Conservation (phyloP, 108 stramenopile species). For the Skeletonema marinoi region DNA sequence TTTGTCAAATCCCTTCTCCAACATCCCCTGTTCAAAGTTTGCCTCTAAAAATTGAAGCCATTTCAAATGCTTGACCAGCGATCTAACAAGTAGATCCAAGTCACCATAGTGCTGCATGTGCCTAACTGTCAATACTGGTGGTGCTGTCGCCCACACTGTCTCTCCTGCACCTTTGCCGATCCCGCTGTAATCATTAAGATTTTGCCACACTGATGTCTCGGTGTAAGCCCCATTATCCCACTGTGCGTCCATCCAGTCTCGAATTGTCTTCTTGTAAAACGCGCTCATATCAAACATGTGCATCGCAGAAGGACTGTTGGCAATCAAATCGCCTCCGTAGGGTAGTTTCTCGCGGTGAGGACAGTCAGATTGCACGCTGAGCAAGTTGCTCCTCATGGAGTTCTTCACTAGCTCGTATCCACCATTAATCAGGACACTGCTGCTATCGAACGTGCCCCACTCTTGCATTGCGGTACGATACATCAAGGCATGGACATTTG, state of each 20-base stretch:
- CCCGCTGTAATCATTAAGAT: slow-evolving; percentile 43
- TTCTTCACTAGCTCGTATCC: slow-evolving; percentile 43
- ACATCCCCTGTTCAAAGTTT: slow-evolving; percentile 36
- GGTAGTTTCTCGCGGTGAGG: slow-evolving; percentile 58
- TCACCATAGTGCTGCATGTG: slow-evolving; percentile 46
- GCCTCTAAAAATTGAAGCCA: slow-evolving; percentile 33
- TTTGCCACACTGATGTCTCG: slow-evolving; percentile 47
- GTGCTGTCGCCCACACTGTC: slow-evolving; percentile 44
- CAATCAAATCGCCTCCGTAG: slow-evolving; percentile 53
- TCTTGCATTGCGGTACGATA: slow-evolving; percentile 39
- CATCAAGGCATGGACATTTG: slow-evolving; percentile 17
- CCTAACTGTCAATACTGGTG: slow-evolving; percentile 34
- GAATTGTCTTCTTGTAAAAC: slow-evolving; percentile 53
- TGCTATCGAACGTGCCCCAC: slow-evolving; percentile 45
- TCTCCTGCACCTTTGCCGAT: slow-evolving; percentile 46
- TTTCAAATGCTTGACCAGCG: slow-evolving; percentile 19
- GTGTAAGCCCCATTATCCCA: slow-evolving; percentile 50
- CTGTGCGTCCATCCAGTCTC: slow-evolving; percentile 50
- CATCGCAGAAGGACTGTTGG: slow-evolving; percentile 38
- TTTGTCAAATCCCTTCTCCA: slow-evolving; percentile 26
- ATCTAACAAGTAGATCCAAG: slow-evolving; percentile 11
- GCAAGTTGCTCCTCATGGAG: slow-evolving; percentile 45
- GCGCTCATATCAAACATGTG: slow-evolving; percentile 47
- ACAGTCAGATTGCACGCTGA: slow-evolving; percentile 59
- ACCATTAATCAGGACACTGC: slow-evolving; percentile 33